phyloP scores from a whole-genome alignment of 306 rosid genomes.

The Quercus rubra region DNA sequence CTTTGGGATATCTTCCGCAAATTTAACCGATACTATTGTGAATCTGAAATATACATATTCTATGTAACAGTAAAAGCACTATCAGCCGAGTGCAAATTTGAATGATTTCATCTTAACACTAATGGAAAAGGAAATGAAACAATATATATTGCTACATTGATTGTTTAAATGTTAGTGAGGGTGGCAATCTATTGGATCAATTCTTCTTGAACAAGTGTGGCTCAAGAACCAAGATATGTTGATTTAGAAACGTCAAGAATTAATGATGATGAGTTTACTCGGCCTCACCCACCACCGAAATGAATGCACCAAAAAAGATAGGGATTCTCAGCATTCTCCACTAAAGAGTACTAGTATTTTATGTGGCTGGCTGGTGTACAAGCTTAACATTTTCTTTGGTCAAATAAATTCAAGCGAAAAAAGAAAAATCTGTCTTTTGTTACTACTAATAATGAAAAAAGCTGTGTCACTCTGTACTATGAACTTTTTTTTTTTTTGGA shows the following conservation, averaged over 20 bases:
- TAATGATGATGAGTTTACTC: not conserved
- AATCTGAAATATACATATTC: too few species aligned
- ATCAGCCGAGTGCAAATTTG: not conserved
- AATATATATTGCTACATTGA: too few species aligned
- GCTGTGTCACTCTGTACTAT: not conserved
- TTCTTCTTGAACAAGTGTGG: not conserved
- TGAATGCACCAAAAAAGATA: not conserved
- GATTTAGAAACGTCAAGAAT: not conserved
- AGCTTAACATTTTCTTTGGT: not conserved
- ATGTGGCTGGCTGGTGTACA: conserved; percentile 7
- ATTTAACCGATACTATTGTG: too few species aligned
- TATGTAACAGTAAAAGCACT: too few species aligned
- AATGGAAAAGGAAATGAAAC: not conserved
- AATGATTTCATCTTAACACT: not conserved
- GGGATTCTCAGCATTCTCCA: conserved; percentile 10
- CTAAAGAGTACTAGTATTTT: conserved; percentile 5
- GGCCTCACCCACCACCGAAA: conserved; percentile 3
- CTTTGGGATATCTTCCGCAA: too few species aligned
- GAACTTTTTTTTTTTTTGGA: not conserved
- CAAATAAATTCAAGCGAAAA: not conserved
- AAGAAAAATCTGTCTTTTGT: not conserved
- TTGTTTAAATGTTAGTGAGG: not conserved
- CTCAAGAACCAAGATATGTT: not conserved
- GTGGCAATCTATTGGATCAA: not conserved
- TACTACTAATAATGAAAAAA: not conserved